Base-by-base conservation (phyloP, 2,329 filamentous ascomycete species). In the Venturia pyrina region DNA sequence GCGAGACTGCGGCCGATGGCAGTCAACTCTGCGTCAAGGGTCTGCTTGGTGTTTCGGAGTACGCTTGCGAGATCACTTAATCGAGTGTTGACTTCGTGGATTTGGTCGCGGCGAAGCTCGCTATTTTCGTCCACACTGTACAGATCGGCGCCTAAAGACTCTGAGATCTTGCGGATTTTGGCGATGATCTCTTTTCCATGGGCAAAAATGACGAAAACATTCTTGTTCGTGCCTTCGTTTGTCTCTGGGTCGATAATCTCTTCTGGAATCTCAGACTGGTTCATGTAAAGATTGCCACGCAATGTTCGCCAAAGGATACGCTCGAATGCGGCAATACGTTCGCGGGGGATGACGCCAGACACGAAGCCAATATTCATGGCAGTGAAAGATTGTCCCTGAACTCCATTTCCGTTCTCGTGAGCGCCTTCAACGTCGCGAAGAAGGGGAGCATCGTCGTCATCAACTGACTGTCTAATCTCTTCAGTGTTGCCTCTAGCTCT, bases 351-450 rank as follows among this genome's bases (percentile, higher is more conserved):
- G 71, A 98, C 95, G 78, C 95, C 95, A 65, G 95, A 90, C 64
- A 99, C 93, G 73, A 99, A 99, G 11, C 95, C 95, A 75, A 99
- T 99, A 79, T 98, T 97, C 90, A 98, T 96, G 68, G 92, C 91
- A 6, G 91, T 95, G 78, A 99, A 97, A 53, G 91, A 95, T 69
- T 89, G 87, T 74, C 95, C 91, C 46, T 83, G 88, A n/a, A 81
- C 80, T 63, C 80, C 78, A 67, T 83, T 83, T 19, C 85, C 85
- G 67, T 91, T 89, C 63, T 85, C 80, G 65, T 83, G 83, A 74
- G 93, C 87, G 75, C 96, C 90, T 77, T 99, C 95, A 64, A 98
- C 85, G 74, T 99, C 95, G 70, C 90, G 89, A 66, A 99, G 87
- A 59, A 99, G 84, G 53, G 96, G 95, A 68, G 95, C 95, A 68